Percentiles rank a stretch among this genome's conserved stretches.
Conservation (phyloP, 176 grass and related monocot species). For the Canna indica region DNA sequence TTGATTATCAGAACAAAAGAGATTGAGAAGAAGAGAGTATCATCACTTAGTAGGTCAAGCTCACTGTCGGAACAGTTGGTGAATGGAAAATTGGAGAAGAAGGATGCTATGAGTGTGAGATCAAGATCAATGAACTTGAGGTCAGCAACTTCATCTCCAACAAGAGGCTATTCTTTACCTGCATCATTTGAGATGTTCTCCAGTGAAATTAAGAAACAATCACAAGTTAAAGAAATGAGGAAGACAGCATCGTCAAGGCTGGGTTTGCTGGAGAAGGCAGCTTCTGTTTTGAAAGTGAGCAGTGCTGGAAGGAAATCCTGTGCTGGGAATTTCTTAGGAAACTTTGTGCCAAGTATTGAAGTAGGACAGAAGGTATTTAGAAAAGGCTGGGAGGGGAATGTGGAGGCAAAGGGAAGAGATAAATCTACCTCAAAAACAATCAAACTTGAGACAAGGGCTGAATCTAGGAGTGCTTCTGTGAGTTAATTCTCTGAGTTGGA, state of each 20-base stretch:
- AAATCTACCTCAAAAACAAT: constrained; percentile 3
- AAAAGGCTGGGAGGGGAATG: constrained; percentile 28
- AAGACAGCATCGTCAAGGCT: constrained; percentile 39
- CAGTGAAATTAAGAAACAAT: constrained; percentile 63
- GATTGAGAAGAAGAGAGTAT: constrained; percentile 46
- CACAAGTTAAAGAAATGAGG: constrained; percentile 43
- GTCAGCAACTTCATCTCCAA: constrained; percentile 68
- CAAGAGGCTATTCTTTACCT: constrained; percentile 88
- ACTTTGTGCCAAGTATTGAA: constrained; percentile 36
- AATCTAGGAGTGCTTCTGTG: constrained; percentile 18
- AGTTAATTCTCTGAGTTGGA: constrained; percentile 10
- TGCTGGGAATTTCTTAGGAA: constrained; percentile 31
- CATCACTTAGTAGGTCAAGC: constrained; percentile 32
- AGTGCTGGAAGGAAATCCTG: constrained; percentile 52
- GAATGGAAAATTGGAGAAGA: constrained; percentile 43
- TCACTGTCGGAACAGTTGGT: constrained; percentile 34
- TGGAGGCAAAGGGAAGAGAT: constrained; percentile 8
- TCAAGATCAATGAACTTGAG: constrained; percentile 27
- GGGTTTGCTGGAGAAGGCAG: constrained; percentile 51
- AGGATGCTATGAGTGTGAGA: constrained; percentile 28
- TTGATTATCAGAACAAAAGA: constrained; percentile 37
- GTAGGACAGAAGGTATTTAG: constrained; percentile 35
- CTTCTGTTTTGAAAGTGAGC: constrained; percentile 65
- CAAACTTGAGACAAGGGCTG: not conserved
- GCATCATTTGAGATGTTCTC: constrained; percentile 75